Percentiles rank a stretch among this genome's conserved stretches.
Evolutionary conservation across 1,284 basidiomycete species (phyloP).

Genomic region (Ganoderma meredithae): DNA sequence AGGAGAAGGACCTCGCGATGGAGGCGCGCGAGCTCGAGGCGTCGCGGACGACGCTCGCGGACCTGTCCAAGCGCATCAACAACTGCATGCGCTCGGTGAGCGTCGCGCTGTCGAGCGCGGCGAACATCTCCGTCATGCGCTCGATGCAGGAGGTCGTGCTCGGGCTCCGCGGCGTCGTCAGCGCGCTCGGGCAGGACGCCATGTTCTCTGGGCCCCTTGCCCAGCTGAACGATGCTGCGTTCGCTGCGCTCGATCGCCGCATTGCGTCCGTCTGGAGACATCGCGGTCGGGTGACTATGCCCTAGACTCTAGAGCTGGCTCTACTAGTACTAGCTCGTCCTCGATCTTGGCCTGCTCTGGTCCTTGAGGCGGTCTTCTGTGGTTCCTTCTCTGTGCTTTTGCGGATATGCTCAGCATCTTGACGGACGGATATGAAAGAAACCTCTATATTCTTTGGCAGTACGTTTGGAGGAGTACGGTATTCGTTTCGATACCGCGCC

Average conservation of each 20-base stretch:
- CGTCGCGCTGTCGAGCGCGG: slow-evolving; percentile 21
- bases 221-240: slow-evolving; percentile 18
- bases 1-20: slow-evolving; percentile 3
- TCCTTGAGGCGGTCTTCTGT: background rate
- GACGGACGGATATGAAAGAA: background rate
- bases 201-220: slow-evolving; percentile 26
- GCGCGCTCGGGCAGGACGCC: slow-evolving; percentile 10
- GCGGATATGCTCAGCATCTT: background rate
- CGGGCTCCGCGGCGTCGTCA: slow-evolving; percentile 18
- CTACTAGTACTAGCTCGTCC: background rate
- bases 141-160: slow-evolving; percentile 20
- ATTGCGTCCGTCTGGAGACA: slow-evolving; percentile 7
- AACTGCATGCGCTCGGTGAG: slow-evolving; percentile 19
- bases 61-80: slow-evolving; percentile 22
- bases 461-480: background rate
- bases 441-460: background rate
- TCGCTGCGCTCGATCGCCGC: slow-evolving; percentile 11
- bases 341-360: background rate
- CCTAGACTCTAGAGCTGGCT: background rate
- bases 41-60: slow-evolving; percentile 15
- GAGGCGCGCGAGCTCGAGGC: slow-evolving; percentile 10
- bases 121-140: slow-evolving; percentile 13
- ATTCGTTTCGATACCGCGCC: background rate
- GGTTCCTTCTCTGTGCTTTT: background rate
- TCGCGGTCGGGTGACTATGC: background rate